A percentile compares a stretch with the other conserved stretches of the same genome.
Evolutionary conservation across 1,284 basidiomycete species (phyloP).

Genomic region (Rhodofomes roseus): DNA sequence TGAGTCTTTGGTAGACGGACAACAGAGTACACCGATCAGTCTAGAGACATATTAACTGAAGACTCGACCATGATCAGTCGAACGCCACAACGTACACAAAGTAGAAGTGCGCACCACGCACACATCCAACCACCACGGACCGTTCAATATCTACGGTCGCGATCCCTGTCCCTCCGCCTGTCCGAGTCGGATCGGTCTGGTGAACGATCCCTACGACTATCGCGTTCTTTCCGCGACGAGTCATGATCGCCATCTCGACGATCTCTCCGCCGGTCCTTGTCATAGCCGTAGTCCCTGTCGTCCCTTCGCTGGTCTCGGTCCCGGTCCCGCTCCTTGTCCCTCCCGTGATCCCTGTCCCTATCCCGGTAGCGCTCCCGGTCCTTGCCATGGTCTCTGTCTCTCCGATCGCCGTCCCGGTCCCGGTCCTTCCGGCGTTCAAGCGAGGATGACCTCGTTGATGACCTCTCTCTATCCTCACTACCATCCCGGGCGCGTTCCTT

Average conservation of each 20-base stretch:
- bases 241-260: not conserved
- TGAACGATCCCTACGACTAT: constrained; percentile 27
- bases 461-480: constrained; percentile 16
- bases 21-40: too few species aligned
- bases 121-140: not conserved
- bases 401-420: constrained; percentile 22
- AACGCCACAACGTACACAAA: not conserved
- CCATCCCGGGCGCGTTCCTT: constrained; percentile 39
- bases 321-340: not conserved
- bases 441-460: constrained; percentile 26
- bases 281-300: constrained; percentile 2
- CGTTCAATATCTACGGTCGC: constrained; percentile 22
- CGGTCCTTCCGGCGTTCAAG: constrained; percentile 28
- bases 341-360: constrained; percentile 11
- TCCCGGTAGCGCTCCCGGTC: constrained; percentile 21
- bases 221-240: not conserved
- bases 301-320: constrained; percentile 8
- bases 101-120: not conserved
- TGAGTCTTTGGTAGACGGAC: too few species aligned
- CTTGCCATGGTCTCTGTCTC: constrained; percentile 19
- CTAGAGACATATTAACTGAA: too few species aligned
- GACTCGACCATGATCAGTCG: too few species aligned
- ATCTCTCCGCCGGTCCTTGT: constrained; percentile 7
- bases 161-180: constrained; percentile 13
- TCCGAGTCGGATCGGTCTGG: constrained; percentile 14